Conservation (phyloP, 2,329 filamentous ascomycete species). For the Plenodomus tracheiphilus region DNA sequence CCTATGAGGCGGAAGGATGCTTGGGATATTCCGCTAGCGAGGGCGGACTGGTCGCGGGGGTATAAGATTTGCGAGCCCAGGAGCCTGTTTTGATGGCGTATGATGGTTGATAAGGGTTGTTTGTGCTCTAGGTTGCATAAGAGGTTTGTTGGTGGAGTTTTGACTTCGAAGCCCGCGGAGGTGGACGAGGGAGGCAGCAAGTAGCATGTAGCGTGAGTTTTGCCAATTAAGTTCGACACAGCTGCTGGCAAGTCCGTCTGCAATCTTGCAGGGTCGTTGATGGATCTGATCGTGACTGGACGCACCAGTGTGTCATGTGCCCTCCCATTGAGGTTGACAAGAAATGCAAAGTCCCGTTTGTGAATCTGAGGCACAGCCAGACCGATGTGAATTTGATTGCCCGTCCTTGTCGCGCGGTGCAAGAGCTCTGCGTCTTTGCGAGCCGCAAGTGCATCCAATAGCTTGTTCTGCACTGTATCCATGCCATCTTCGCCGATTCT, state of each 20-base stretch:
- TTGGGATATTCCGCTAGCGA: constrained; percentile 27
- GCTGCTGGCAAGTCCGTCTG: constrained; percentile 14
- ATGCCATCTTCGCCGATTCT: constrained; percentile 15
- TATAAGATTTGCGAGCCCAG: constrained; percentile 27
- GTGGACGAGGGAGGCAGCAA: constrained; percentile 22
- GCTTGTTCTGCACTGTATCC: constrained; percentile 14
- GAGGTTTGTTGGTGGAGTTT: constrained; percentile 16
- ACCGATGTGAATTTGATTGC: constrained; percentile 26
- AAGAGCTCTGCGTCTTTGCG: constrained; percentile 33
- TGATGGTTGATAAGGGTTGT: constrained; percentile 23
- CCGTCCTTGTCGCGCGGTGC: constrained; percentile 16
- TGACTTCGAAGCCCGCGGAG: constrained; percentile 26
- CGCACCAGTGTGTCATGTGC: constrained; percentile 28
- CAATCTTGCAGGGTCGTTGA: constrained; percentile 15
- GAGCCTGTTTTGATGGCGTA: constrained; percentile 12
- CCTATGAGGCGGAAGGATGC: constrained; percentile 27
- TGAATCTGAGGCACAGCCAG: constrained; percentile 29
- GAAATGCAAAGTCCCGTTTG: constrained; percentile 31
- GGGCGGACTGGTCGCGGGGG: constrained; percentile 27
- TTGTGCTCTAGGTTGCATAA: constrained; percentile 29
- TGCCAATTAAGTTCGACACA: constrained; percentile 12
- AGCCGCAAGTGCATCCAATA: constrained; percentile 22
- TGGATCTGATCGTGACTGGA: constrained; percentile 17
- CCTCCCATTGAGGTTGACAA: constrained; percentile 15
- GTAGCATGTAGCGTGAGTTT: constrained; percentile 13